These are phyloP conservation scores for Talaromyces sp. DNA, from an alignment of 2,329 filamentous ascomycete species.

Conservation along the genomic window DNA sequence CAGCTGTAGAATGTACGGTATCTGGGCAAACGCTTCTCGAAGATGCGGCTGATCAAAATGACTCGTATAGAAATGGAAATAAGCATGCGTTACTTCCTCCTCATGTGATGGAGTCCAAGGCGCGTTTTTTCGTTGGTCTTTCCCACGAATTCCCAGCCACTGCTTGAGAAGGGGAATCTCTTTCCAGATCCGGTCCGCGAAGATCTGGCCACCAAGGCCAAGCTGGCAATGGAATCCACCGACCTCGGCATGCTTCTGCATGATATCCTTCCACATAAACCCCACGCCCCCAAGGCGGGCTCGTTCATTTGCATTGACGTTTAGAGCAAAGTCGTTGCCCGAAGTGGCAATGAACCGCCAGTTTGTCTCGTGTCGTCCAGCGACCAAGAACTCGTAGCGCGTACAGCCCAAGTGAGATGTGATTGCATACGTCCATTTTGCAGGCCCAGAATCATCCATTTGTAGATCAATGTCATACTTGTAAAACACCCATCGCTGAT, in stretches of 20 bases:
- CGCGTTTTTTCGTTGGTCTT: constrained; percentile 85
- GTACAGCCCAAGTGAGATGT: constrained; percentile 96
- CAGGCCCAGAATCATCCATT: constrained; percentile 74
- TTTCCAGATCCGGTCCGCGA: constrained; percentile 92
- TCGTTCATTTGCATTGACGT: constrained; percentile 80
- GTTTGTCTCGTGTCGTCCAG: constrained; percentile 80
- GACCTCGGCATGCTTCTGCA: constrained; percentile 95
- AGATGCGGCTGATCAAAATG: constrained; percentile 97
- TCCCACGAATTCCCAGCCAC: constrained; percentile 88
- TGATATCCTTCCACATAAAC: constrained; percentile 98
- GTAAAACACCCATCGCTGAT: constrained; percentile 94
- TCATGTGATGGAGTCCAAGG: constrained; percentile 92
- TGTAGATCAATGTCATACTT: constrained; percentile 86
- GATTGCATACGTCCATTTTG: constrained; percentile 96
- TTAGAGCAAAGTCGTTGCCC: constrained; percentile 89
- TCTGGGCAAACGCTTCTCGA: constrained; percentile 93
- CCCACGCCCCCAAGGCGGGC: constrained; percentile 81
- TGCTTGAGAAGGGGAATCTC: constrained; percentile 91
- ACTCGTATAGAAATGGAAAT: constrained; percentile 98
- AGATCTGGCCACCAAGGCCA: constrained; percentile 90
- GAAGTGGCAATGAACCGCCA: constrained; percentile 97
- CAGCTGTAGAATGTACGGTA: constrained; percentile 86
- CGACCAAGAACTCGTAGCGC: constrained; percentile 95
- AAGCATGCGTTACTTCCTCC: constrained; percentile 91
- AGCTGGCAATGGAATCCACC: constrained; percentile 94